Conservation (phyloP, 495 filamentous ascomycete genomes). For the Penicillium silybi region DNA sequence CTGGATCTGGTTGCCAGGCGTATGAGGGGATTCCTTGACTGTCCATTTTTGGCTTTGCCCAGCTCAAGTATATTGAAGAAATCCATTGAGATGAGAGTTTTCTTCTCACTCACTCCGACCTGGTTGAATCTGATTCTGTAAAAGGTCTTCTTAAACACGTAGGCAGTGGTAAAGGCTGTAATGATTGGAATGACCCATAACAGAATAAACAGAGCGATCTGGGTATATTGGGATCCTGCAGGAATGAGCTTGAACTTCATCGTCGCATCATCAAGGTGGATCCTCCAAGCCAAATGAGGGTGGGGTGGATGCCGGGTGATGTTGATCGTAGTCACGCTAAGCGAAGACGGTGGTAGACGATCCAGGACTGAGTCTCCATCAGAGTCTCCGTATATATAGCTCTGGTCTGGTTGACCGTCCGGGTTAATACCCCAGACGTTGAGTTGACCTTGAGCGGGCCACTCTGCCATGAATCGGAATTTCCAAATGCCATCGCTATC, state of each 20-base stretch:
- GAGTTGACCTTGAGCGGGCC: conserved; percentile 59
- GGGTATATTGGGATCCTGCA: conserved; percentile 50
- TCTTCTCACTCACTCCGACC: conserved; percentile 54
- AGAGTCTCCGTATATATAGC: conserved; percentile 56
- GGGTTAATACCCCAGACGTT: conserved; percentile 69
- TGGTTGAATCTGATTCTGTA: conserved; percentile 72
- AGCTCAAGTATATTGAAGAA: conserved; percentile 28
- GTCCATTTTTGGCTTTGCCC: conserved; percentile 13
- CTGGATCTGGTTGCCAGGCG: conserved; percentile 41
- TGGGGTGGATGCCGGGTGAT: conserved; percentile 53
- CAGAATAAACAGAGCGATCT: conserved; percentile 56
- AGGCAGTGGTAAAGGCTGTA: conserved; percentile 48
- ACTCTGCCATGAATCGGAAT: conserved; percentile 61
- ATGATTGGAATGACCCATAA: conserved; percentile 53
- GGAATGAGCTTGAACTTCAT: conserved; percentile 51
- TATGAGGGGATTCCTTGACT: conserved; percentile 27
- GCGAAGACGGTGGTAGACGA: conserved; percentile 58
- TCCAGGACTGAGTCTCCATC: conserved; percentile 60
- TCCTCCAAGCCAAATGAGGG: conserved; percentile 54
- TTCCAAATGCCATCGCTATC: conserved; percentile 55
- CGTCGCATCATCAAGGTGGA: conserved; percentile 54
- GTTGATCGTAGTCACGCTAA: conserved; percentile 54
- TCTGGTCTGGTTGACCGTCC: conserved; percentile 59
- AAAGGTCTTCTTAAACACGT: conserved; percentile 61
- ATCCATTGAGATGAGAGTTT: conserved; percentile 35